Conservation (phyloP, 2,329 filamentous ascomycete genomes). For the Talaromyces marneffei region DNA sequence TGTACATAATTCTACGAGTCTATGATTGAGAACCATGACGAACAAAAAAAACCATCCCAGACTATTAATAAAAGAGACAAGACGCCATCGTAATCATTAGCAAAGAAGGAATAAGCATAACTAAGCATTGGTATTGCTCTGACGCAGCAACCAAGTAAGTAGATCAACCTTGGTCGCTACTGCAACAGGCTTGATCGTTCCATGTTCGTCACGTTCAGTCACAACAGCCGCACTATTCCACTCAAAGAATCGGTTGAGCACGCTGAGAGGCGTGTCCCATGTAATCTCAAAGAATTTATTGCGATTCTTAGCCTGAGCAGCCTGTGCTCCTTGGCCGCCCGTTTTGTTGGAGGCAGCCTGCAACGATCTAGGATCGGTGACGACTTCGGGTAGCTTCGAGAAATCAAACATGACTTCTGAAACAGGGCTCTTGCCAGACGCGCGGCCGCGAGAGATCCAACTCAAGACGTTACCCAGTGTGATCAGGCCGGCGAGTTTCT, state of each 20-base stretch:
- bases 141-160: conserved; percentile 74
- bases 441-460: conserved; percentile 79
- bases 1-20: conserved; percentile 4
- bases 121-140: background rate
- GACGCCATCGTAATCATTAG: background rate
- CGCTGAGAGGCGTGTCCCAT: conserved; percentile 73
- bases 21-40: background rate
- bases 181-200: conserved; percentile 69
- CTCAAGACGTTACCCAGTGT: conserved; percentile 92
- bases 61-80: background rate
- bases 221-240: conserved; percentile 97
- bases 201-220: conserved; percentile 64
- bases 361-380: conserved; percentile 67
- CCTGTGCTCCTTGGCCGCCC: conserved; percentile 16
- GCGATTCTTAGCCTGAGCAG: conserved; percentile 28
- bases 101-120: background rate
- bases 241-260: conserved; percentile 88
- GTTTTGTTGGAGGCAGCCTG: conserved; percentile 15
- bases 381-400: conserved; percentile 74
- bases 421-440: conserved; percentile 66
- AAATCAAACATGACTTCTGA: conserved; percentile 97
- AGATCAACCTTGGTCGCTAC: conserved; percentile 96
- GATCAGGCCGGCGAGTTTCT: conserved; percentile 79
- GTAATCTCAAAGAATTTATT: conserved; percentile 87
- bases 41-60: background rate